Evolutionary conservation across 208 protist genomes (phyloP).

Genomic region (Acanthamoeba polyphaga): DNA sequence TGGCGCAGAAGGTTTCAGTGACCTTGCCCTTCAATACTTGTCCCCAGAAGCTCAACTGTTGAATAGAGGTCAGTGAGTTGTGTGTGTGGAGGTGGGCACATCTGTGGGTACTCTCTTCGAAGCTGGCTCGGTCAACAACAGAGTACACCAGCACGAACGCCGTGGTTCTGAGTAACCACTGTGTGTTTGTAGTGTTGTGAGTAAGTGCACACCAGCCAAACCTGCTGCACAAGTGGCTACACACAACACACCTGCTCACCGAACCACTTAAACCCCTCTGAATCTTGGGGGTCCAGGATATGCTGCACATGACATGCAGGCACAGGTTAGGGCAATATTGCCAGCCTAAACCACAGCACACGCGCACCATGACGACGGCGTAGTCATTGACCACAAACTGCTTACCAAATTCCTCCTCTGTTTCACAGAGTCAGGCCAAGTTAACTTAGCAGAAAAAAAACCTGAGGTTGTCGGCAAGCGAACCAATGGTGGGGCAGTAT

Average conservation of each 20-base stretch:
- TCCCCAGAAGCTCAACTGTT: neutral
- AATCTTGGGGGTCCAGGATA: slow-evolving; percentile 89
- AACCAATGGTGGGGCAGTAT: slow-evolving; percentile 70
- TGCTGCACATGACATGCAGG: slow-evolving; percentile 77
- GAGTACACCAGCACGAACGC: slow-evolving; percentile 90
- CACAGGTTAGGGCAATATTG: accelerated
- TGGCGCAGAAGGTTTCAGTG: neutral
- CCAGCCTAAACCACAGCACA: neutral
- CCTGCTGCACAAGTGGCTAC: neutral
- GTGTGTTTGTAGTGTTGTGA: too few relatives aligned
- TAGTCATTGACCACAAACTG: neutral
- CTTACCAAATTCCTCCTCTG: neutral
- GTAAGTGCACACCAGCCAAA: too few relatives aligned
- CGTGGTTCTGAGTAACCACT: neutral
- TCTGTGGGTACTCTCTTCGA: slow-evolving; percentile 82
- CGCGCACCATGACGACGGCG: neutral
- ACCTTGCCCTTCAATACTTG: neutral
- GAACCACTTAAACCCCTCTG: slow-evolving; percentile 89
- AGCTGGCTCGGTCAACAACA: slow-evolving; percentile 84
- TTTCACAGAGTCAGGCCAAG: neutral
- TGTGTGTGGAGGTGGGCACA: too few relatives aligned
- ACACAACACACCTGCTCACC: slow-evolving; percentile 83
- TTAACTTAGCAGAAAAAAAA: neutral
- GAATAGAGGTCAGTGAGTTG: neutral
- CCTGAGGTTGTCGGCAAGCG: too few relatives aligned